A percentile compares a stretch with the other conserved stretches of the same genome.
phyloP scores from a whole-genome alignment of 306 rosid genomes.

The Mimosa pudica region DNA sequence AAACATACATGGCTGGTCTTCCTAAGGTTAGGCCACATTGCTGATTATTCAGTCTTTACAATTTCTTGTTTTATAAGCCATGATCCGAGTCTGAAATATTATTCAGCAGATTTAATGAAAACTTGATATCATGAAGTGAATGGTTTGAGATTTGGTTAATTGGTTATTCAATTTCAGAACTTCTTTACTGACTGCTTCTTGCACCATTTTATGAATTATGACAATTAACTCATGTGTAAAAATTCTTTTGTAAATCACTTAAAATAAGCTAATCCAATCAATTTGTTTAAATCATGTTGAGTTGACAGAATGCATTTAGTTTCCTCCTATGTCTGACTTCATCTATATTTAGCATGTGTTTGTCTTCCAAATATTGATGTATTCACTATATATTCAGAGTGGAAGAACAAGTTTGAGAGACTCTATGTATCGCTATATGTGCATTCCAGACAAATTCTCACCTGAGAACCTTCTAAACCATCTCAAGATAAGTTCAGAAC shows the following conservation, averaged over 20 bases:
- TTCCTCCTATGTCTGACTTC: not conserved
- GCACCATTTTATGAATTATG: not conserved
- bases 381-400: conserved; percentile 48
- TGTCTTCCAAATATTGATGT: conserved; percentile 16
- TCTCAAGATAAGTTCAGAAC: conserved; percentile 75
- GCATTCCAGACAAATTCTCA: conserved; percentile 64
- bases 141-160: not conserved
- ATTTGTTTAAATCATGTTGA: not conserved
- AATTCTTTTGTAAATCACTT: not conserved
- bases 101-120: not conserved
- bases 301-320: not conserved
- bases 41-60: not conserved
- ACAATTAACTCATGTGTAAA: not conserved
- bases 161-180: not conserved
- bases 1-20: conserved; percentile 68
- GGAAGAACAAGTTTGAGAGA: conserved; percentile 87
- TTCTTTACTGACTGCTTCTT: not conserved
- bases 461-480: conserved; percentile 73
- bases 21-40: conserved; percentile 65
- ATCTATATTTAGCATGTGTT: not conserved
- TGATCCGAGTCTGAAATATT: not conserved
- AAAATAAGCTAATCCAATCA: no score
- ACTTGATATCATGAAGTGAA: not conserved
- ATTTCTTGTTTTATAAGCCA: not conserved
- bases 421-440: conserved; percentile 62